Conservation (phyloP, 495 filamentous ascomycete genomes). For the Hypomontagnella monticulosa region DNA sequence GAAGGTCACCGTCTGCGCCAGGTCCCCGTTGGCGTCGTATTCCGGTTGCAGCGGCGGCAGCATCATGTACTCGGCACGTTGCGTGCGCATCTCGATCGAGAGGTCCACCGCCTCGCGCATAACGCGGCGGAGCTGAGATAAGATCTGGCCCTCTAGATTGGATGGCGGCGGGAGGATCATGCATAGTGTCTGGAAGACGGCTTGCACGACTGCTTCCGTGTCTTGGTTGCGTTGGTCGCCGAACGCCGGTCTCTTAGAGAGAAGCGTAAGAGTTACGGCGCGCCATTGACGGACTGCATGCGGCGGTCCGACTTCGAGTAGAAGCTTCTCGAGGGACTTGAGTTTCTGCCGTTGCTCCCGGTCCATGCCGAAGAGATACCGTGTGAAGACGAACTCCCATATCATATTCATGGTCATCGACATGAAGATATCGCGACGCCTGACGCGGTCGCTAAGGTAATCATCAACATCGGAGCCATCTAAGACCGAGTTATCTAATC, state of each 20-base stretch:
- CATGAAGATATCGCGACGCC: slow-evolving; percentile 92
- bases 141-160: slow-evolving; percentile 75
- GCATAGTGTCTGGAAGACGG: slow-evolving; percentile 80
- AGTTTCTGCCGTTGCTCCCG: slow-evolving; percentile 96
- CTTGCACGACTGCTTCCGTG: slow-evolving; percentile 87
- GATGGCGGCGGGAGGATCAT: slow-evolving; percentile 83
- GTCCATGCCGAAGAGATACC: slow-evolving; percentile 98
- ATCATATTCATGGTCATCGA: slow-evolving; percentile 97
- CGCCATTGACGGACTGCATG: slow-evolving; percentile 94
- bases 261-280: slow-evolving; percentile 88
- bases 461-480: slow-evolving; percentile 90
- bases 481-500: slow-evolving; percentile 90
- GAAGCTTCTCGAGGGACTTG: slow-evolving; percentile 88
- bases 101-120: slow-evolving; percentile 84
- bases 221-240: slow-evolving; percentile 79
- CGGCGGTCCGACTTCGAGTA: slow-evolving; percentile 84
- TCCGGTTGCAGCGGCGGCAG: slow-evolving; percentile 93
- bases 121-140: slow-evolving; percentile 83
- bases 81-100: slow-evolving; percentile 95
- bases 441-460: slow-evolving; percentile 85
- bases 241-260: slow-evolving; percentile 80
- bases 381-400: slow-evolving; percentile 96
- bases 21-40: slow-evolving; percentile 91
- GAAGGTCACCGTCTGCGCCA: slow-evolving; percentile 83
- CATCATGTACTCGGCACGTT: slow-evolving; percentile 97